Conservation (phyloP, 345 rosid species). For the Syzygium grande region DNA sequence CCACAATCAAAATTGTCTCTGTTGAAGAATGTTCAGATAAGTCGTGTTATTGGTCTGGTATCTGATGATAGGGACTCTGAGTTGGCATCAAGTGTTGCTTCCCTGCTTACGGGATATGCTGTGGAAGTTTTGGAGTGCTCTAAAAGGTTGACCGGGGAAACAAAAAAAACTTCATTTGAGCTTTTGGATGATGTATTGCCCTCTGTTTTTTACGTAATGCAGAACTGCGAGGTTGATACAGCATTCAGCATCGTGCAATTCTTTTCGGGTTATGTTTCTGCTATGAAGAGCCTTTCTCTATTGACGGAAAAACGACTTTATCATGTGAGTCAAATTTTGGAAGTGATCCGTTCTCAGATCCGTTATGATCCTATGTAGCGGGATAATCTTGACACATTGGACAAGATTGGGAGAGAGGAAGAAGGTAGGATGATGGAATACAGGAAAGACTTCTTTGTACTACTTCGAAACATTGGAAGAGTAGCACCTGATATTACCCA, state of each 20-base stretch:
- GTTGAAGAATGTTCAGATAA: conserved; percentile 58
- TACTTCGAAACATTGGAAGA: conserved; percentile 72
- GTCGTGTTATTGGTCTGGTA: conserved; percentile 56
- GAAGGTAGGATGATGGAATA: conserved; percentile 81
- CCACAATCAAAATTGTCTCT: conserved; percentile 58
- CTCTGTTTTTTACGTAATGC: conserved; percentile 64
- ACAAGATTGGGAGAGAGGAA: conserved; percentile 85
- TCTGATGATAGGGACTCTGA: conserved; percentile 59
- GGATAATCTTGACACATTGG: conserved; percentile 57
- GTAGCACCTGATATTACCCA: conserved; percentile 84
- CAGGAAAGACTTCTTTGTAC: conserved; percentile 77
- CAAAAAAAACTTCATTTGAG: conserved; percentile 41
- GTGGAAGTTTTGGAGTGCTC: conserved; percentile 79
- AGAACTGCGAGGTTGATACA: conserved; percentile 63
- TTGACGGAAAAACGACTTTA: conserved; percentile 62
- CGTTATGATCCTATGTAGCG: conserved; percentile 66
- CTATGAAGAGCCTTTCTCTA: conserved; percentile 68
- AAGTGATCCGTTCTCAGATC: conserved; percentile 72
- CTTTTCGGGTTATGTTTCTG: conserved; percentile 68
- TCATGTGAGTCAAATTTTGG: conserved; percentile 66
- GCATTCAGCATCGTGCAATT: conserved; percentile 64
- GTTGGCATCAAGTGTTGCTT: conserved; percentile 48
- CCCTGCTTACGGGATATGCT: conserved; percentile 76
- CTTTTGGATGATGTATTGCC: conserved; percentile 88
- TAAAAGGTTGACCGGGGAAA: conserved; percentile 59